Base-by-base conservation (phyloP, 805 yeast genomes). In the Lachancea dasiensis region DNA sequence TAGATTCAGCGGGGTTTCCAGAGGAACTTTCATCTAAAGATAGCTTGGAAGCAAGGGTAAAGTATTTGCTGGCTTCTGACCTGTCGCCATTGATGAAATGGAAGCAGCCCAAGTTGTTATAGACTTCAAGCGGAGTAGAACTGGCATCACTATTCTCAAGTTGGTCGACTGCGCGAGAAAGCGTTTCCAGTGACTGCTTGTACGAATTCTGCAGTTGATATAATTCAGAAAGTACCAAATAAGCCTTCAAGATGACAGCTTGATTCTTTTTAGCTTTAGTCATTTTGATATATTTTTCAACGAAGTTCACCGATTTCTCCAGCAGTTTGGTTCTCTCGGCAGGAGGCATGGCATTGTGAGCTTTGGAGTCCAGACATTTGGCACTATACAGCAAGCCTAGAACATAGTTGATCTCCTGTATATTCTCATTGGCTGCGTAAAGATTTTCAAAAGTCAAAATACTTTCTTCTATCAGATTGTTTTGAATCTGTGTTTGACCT, bases 31-130 rank as follows among this genome's bases (percentile, higher is more conserved):
- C n/a, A n/a, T n/a, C n/a, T n/a, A n/a, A 34, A 22, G 48, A 42
- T 8, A 27, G 15, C 3, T 24, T 27, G 2, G 29, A 26, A 2
- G 86, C 79, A 28, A 57, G 55, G 40, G 70, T 62, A 52, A 85
- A 84, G 43, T 69, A 68, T 4, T 67, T 63, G 15, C 69, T 59
- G 0, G 97, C 80, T 4, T 73, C 73, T 2, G 69, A 77, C 36
- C 61, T 64, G 48, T 80, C 75, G 18, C 77, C 78, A 45, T 73
- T 78, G 45, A 79, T 67, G 53, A 83, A 81, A 40, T 84, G 75
- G 60, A 86, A 76, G 4, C 85, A 95, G 30, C 95, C 97, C 48
- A 86, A 68, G 51, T 92, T 92, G 56, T 86, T 87, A 51, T 79
- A 68, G 20, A 90, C 65, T 48, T 79, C 82, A 31, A 73, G 69